Conservation (phyloP, 352 stramenopile species). For the Phytophthora uliginosa region DNA sequence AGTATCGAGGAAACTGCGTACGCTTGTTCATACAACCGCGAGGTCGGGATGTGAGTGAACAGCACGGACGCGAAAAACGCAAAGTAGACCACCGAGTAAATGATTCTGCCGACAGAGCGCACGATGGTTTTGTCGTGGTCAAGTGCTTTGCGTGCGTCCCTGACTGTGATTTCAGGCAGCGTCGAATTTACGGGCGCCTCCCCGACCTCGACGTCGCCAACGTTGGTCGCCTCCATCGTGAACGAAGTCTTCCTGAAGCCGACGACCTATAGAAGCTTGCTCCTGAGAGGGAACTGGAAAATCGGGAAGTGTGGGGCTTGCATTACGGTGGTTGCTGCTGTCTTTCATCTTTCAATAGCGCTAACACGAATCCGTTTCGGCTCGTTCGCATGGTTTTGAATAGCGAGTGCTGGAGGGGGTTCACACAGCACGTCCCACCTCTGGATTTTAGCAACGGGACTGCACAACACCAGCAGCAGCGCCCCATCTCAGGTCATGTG, state of each 20-base stretch:
- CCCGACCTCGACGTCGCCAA: conserved; percentile 15
- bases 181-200: not conserved
- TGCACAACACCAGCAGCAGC: not conserved
- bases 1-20: conserved; percentile 42
- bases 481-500: not conserved
- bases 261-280: not conserved
- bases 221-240: not conserved
- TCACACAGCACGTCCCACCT: not conserved
- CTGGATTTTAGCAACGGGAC: not conserved
- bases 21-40: conserved; percentile 39
- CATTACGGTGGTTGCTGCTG: not conserved
- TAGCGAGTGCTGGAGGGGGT: not conserved
- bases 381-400: not conserved
- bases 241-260: not conserved
- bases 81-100: conserved; percentile 49
- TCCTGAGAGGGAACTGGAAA: not conserved
- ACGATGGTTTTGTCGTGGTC: conserved; percentile 47
- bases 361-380: not conserved
- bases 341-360: not conserved
- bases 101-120: conserved; percentile 41
- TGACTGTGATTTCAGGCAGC: conserved; percentile 7
- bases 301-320: not conserved
- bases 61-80: conserved; percentile 54
- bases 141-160: conserved; percentile 28
- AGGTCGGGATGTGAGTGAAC: conserved; percentile 51